Percentiles rank a stretch among this genome's conserved stretches.
phyloP scores from a whole-genome alignment of 2,329 filamentous ascomycete genomes.

The Scleromitrula shiraiana region DNA sequence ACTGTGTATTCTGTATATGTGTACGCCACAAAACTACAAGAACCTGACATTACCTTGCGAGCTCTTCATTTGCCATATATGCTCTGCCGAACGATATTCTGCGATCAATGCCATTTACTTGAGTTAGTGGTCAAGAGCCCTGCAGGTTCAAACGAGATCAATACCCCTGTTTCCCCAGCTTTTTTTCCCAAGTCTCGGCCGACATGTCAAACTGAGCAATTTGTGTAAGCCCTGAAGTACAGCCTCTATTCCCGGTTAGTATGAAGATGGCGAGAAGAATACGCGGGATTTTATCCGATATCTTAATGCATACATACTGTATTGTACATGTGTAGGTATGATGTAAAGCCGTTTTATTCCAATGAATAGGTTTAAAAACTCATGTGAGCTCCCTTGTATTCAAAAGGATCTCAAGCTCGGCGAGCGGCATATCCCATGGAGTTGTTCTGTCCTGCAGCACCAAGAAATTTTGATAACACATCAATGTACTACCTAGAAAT shows the following conservation, averaged over 20 bases:
- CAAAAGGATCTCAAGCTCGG: conserved; percentile 1
- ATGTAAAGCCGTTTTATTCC: background rate
- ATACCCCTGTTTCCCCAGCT: conserved; percentile 8
- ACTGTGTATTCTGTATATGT: background rate
- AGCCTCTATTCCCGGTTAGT: background rate
- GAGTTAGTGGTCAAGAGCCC: background rate
- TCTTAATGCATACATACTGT: background rate
- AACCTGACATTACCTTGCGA: background rate
- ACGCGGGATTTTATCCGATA: background rate
- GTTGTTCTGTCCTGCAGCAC: conserved; percentile 1
- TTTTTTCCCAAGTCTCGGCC: background rate
- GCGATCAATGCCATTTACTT: background rate
- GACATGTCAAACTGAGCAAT: background rate
- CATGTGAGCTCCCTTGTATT: background rate
- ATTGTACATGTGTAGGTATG: background rate
- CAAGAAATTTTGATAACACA: background rate
- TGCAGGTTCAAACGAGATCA: background rate
- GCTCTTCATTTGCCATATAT: background rate
- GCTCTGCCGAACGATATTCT: background rate
- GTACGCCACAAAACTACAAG: conserved; percentile 6
- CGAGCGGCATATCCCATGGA: conserved; percentile 7
- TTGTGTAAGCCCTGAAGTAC: background rate
- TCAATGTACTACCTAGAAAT: background rate
- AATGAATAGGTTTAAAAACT: background rate
- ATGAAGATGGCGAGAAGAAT: background rate